A percentile compares a stretch with the other conserved stretches of the same genome.
phyloP scores from a whole-genome alignment of 139 green algal species.

The Spirogloea muscicola region DNA sequence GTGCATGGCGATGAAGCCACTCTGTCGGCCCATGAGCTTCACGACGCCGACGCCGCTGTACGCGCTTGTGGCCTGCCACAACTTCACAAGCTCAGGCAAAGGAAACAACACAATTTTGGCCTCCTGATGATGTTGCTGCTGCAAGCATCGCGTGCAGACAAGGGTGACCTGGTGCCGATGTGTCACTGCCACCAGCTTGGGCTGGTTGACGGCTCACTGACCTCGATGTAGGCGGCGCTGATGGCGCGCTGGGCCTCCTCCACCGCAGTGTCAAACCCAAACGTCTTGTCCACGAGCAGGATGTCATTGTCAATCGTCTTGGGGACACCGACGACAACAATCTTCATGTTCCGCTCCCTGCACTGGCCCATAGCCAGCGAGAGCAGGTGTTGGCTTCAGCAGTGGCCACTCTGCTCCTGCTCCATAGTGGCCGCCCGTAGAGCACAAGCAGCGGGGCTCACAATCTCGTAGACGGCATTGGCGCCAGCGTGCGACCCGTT shows the following conservation, averaged over 20 bases:
- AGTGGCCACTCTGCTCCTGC: not conserved
- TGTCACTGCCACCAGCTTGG: no score
- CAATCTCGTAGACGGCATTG: slow-evolving; percentile 42
- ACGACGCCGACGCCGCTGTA: slow-evolving; percentile 84
- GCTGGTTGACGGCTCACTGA: no score
- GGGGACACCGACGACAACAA: slow-evolving; percentile 66
- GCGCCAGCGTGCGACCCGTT: slow-evolving; percentile 50
- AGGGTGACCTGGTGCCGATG: no score
- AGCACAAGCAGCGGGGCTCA: no score
- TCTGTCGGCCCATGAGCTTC: slow-evolving; percentile 95
- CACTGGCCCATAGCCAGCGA: not conserved
- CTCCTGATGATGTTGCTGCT: no score
- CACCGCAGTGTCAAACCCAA: slow-evolving; percentile 90
- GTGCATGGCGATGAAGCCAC: slow-evolving; percentile 96
- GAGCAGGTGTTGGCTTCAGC: not conserved
- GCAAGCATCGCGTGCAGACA: no score
- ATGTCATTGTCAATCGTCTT: slow-evolving; percentile 99
- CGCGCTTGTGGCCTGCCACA: slow-evolving; percentile 63
- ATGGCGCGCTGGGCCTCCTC: slow-evolving; percentile 91
- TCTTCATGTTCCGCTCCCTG: slow-evolving; percentile 19
- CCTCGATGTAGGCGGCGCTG: slow-evolving; percentile 79
- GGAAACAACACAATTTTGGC: no score
- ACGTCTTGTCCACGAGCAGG: slow-evolving; percentile 65
- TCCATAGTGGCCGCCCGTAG: not conserved
- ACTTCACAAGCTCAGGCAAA: no score